Percentiles rank a stretch among this genome's conserved stretches.
Conservation (phyloP, 2,329 filamentous ascomycete species). For the Cordyceps tenuipes region DNA sequence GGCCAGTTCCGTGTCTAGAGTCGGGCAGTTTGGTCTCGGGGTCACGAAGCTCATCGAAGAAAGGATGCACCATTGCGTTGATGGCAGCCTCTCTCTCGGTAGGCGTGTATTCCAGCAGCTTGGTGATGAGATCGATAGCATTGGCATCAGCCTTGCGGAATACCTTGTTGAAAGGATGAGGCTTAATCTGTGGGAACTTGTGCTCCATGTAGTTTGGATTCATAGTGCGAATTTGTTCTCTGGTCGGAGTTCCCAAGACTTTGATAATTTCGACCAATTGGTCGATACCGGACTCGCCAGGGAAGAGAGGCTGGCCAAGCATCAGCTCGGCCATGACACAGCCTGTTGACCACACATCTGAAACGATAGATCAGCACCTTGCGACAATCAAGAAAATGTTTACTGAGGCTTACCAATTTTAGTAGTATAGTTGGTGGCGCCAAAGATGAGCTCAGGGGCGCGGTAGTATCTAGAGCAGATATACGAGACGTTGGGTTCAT, state of each 20-base stretch:
- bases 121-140: conserved; percentile 90
- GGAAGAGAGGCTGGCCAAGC: conserved; percentile 96
- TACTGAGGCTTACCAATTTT: conserved; percentile 80
- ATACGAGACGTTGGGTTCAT: conserved; percentile 98
- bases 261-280: conserved; percentile 99
- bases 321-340: conserved; percentile 99
- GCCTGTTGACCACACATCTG: conserved; percentile 98
- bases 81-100: conserved; percentile 90
- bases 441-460: conserved; percentile 95
- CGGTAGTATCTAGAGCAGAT: conserved; percentile 99
- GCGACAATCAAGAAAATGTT: not conserved
- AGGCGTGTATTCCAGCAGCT: conserved; percentile 91
- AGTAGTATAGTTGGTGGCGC: conserved; percentile 97
- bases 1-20: conserved; percentile 78
- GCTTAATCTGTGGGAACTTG: conserved; percentile 99
- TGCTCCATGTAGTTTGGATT: conserved; percentile 99
- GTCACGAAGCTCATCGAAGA: conserved; percentile 94
- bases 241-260: conserved; percentile 89
- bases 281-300: conserved; percentile 96
- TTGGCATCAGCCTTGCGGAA: conserved; percentile 92
- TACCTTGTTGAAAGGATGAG: conserved; percentile 97
- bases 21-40: conserved; percentile 87
- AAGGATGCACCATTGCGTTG: conserved; percentile 95
- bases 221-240: conserved; percentile 98
- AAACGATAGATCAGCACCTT: conserved; percentile 51